Base-by-base conservation (phyloP, 176 grass and related monocot genomes). In the Bothriochloa decipiens region DNA sequence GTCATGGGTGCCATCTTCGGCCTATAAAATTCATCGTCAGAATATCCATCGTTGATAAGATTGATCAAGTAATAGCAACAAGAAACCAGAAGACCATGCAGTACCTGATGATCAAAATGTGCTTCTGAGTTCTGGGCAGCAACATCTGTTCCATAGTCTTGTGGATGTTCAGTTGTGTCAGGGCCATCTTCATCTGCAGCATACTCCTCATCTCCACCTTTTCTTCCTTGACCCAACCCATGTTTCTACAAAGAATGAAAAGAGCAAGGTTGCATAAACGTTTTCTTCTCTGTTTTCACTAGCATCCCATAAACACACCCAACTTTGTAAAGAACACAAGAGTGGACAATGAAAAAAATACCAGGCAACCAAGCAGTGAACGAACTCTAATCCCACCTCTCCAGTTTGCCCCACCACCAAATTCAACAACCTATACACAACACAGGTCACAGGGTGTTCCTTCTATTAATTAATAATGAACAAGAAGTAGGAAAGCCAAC, bases 311-410 rank as follows among this genome's bases (percentile, higher is more conserved):
- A 13, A 18, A 64, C 75, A 74, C 20, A 70, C 29, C 40, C 58
- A 63, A 78, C 41, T 74, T 79, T 3, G 7, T 45, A 83, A 32
- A 77, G 26, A 79, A 42, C 41, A 65, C 43, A 39, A 39, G 11
- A 81, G 60, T 50, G 20, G 45, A 36, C 25, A 67, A 40, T 13
- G 2, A 70, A 83, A 77, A 76, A 63, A 39, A 42, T 88, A 99
- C 93, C 89, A 99, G 82, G 70, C 89, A 96, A 79, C 81, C 92
- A 71, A 88, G 93, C 77, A 96, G 84, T 12, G 88, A 86, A 61
- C 91, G 91, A 72, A 88, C 89, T 96, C 91, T 91, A 67, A 95
- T 84, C 45, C 96, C 93, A 64, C 81, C 92, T 86, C 93, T 99
- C 96, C 93, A 98, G 88, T 91, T 99, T 74, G 84, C 90, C 36